Conservation (phyloP, 2,329 filamentous ascomycete genomes). For the Cryphonectria parasitica region DNA sequence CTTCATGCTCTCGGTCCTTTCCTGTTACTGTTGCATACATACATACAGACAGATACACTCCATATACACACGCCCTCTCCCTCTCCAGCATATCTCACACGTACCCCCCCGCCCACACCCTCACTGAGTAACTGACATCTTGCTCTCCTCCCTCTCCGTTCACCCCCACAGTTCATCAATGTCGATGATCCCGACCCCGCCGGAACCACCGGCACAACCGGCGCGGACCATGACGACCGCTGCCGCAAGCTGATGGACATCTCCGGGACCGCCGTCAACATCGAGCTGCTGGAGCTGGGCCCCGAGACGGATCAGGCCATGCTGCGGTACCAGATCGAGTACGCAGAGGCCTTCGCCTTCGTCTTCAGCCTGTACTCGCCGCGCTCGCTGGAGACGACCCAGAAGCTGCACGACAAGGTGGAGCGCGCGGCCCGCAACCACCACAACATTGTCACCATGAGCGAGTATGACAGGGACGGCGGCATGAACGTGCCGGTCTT, state of each 20-base stretch:
- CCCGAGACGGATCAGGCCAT: conserved; percentile 28
- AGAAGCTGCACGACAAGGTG: conserved; percentile 28
- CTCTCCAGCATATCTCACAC: background rate
- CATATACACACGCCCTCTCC: background rate
- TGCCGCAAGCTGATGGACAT: conserved; percentile 30
- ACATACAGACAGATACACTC: no score
- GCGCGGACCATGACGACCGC: conserved; percentile 23
- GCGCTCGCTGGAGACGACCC: conserved; percentile 27
- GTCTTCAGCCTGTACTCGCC: conserved; percentile 30
- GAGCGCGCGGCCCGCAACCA: conserved; percentile 26
- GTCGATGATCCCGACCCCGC: conserved; percentile 22
- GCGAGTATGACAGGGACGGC: conserved; percentile 24
- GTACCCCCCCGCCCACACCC: background rate
- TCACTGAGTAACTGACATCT: conserved; percentile 5
- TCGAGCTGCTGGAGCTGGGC: conserved; percentile 29
- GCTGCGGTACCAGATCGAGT: conserved; percentile 30
- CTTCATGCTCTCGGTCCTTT: background rate
- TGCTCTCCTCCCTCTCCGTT: background rate
- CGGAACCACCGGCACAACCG: conserved; percentile 1
- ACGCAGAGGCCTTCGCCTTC: conserved; percentile 29
- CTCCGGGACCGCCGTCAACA: conserved; percentile 23
- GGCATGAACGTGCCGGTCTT: conserved; percentile 29
- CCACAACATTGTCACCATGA: conserved; percentile 30
- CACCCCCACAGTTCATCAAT: conserved; percentile 24
- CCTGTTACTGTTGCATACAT: background rate